Evolutionary conservation across 2,329 filamentous ascomycete genomes (phyloP).

Genomic region (Fusarium irregulare): DNA sequence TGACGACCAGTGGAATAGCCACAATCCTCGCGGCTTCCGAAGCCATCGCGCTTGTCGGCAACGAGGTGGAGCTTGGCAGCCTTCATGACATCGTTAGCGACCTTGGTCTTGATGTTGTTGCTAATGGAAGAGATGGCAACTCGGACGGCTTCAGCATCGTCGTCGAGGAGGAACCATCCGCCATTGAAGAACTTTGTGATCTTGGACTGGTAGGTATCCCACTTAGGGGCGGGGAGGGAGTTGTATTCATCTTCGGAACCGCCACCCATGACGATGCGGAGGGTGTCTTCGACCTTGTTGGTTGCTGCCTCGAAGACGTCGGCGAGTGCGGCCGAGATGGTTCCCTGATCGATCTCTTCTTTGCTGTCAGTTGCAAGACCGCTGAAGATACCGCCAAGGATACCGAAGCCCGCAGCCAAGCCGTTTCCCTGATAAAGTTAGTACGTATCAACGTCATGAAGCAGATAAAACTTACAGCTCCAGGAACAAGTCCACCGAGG

Average conservation of each 20-base stretch:
- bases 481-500: conserved; percentile 12
- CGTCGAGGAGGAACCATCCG: conserved; percentile 28
- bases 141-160: conserved; percentile 21
- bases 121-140: conserved; percentile 21
- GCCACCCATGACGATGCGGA: conserved; percentile 12
- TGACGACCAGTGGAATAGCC: conserved; percentile 21
- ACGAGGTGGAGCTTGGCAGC: conserved; percentile 23
- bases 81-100: conserved; percentile 32
- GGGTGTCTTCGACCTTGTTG: background rate
- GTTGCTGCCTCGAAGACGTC: conserved; percentile 6
- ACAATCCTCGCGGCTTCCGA: conserved; percentile 10
- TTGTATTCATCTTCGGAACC: conserved; percentile 17
- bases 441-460: background rate
- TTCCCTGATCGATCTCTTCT: conserved; percentile 6
- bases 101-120: conserved; percentile 33
- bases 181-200: conserved; percentile 34
- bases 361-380: background rate
- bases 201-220: conserved; percentile 24
- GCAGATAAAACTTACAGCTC: background rate
- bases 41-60: conserved; percentile 15
- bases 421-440: background rate
- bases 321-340: conserved; percentile 4
- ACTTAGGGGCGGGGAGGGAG: conserved; percentile 16
- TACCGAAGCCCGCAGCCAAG: conserved; percentile 6
- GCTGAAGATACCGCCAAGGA: background rate